phyloP scores from a whole-genome alignment of 257 asterid species.

The Handroanthus guayacan region DNA sequence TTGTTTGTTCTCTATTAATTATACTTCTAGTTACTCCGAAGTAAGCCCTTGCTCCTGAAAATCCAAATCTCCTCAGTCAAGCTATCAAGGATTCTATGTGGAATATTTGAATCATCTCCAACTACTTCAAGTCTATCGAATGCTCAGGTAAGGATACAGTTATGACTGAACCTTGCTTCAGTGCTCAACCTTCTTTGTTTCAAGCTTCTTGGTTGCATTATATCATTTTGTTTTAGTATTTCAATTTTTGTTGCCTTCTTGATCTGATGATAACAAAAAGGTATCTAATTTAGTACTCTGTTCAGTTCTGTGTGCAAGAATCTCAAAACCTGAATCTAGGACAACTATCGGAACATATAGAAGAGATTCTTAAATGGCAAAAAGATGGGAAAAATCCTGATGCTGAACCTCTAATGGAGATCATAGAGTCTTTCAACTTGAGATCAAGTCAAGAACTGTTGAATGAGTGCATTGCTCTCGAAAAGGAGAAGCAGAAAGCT shows the following conservation, averaged over 20 bases:
- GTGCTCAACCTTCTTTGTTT: constrained; percentile 19
- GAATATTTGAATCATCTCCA: constrained; percentile 54
- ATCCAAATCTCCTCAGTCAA: constrained; percentile 62
- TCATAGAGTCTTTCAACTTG: constrained; percentile 61
- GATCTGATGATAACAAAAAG: constrained; percentile 20
- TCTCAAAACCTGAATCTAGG: constrained; percentile 67
- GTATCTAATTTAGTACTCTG: constrained; percentile 38
- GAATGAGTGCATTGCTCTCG: constrained; percentile 76
- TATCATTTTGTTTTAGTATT: constrained; percentile 11
- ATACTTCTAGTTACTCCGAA: constrained; percentile 65
- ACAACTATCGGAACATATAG: constrained; percentile 52
- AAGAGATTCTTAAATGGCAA: constrained; percentile 57
- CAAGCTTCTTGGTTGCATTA: constrained; percentile 18
- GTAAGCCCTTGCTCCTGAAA: constrained; percentile 66
- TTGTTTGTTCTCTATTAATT: constrained; percentile 15
- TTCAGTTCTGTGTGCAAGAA: constrained; percentile 62
- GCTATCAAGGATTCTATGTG: constrained; percentile 56
- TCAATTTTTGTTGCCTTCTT: constrained; percentile 18
- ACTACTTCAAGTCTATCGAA: constrained; percentile 49
- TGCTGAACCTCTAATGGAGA: constrained; percentile 49
- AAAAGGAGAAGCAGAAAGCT: constrained; percentile 74
- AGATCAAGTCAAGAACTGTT: constrained; percentile 66
- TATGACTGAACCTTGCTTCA: neutral
- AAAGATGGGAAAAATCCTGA: constrained; percentile 56
- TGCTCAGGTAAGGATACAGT: constrained; percentile 57